phyloP scores from a whole-genome alignment of 495 filamentous ascomycete genomes.

The Lichenothelia convexa region DNA sequence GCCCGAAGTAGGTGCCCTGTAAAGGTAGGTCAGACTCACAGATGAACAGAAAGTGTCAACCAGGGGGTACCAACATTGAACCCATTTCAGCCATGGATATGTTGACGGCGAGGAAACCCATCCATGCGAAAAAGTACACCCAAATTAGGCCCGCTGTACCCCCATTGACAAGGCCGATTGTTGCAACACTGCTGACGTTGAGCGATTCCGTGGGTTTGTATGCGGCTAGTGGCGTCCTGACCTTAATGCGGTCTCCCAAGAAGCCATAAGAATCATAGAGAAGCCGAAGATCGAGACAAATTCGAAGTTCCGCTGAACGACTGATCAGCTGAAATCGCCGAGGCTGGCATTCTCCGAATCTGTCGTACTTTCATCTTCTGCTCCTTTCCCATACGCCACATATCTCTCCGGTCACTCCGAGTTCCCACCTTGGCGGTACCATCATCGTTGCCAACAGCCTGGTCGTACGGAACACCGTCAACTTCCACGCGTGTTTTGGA shows the following conservation, averaged over 20 bases:
- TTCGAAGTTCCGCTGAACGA: conserved; percentile 12
- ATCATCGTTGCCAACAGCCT: too few species aligned
- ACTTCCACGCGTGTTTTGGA: too few species aligned
- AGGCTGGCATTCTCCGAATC: too few species aligned
- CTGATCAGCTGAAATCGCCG: too few species aligned
- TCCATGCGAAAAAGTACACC: conserved; percentile 3
- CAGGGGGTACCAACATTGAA: conserved; percentile 1
- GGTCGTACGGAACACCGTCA: too few species aligned
- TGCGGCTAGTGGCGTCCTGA: not conserved
- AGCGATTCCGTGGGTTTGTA: not conserved
- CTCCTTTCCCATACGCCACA: too few species aligned
- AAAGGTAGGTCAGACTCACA: too few species aligned
- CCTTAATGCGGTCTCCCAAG: conserved; percentile 12
- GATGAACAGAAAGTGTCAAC: too few species aligned
- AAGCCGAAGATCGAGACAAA: conserved; percentile 17
- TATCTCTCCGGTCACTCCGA: too few species aligned
- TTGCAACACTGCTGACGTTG: not conserved
- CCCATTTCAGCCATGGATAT: conserved; percentile 11
- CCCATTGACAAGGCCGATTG: conserved; percentile 3
- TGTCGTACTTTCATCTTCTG: too few species aligned
- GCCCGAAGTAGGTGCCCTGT: conserved; percentile 10
- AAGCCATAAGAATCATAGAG: conserved; percentile 13
- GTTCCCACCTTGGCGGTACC: too few species aligned
- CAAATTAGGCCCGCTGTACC: conserved; percentile 10
- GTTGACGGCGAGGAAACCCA: conserved; percentile 1